These are phyloP conservation scores for Stellera chamaejasme DNA, from an alignment of 345 rosid genomes.

Conservation along the genomic window DNA sequence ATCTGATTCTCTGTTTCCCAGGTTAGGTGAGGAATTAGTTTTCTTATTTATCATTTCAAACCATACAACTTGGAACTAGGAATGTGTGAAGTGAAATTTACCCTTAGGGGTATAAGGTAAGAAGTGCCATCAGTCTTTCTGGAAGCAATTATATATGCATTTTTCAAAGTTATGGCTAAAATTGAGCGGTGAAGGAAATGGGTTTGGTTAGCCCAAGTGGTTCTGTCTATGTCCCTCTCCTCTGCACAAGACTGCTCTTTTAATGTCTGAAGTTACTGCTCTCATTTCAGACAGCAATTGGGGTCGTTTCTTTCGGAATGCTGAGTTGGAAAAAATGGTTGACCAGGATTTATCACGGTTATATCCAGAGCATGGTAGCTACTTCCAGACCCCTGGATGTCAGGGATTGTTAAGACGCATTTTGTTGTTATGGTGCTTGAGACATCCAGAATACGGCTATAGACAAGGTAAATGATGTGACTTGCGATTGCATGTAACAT, in stretches of 20 bases:
- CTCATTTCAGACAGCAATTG: constrained; percentile 75
- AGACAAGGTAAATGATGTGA: constrained; percentile 59
- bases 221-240: no score
- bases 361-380: constrained; percentile 90
- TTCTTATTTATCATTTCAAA: no score
- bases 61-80: no score
- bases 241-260: no score
- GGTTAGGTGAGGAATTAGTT: no score
- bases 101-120: no score
- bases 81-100: no score
- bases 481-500: neutral
- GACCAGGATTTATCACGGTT: constrained; percentile 91
- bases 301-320: constrained; percentile 90
- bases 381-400: constrained; percentile 93
- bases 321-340: constrained; percentile 88
- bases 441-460: constrained; percentile 78
- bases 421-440: constrained; percentile 85
- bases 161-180: neutral
- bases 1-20: no score
- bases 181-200: neutral
- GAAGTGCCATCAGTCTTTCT: neutral
- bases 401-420: constrained; percentile 94
- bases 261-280: no score
- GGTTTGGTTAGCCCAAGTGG: no score
- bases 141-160: neutral